Evolutionary conservation across 148 eudicot genomes (phyloP), one percentile per base, ranked within the genome.

Genomic region (Cornus florida): DNA sequence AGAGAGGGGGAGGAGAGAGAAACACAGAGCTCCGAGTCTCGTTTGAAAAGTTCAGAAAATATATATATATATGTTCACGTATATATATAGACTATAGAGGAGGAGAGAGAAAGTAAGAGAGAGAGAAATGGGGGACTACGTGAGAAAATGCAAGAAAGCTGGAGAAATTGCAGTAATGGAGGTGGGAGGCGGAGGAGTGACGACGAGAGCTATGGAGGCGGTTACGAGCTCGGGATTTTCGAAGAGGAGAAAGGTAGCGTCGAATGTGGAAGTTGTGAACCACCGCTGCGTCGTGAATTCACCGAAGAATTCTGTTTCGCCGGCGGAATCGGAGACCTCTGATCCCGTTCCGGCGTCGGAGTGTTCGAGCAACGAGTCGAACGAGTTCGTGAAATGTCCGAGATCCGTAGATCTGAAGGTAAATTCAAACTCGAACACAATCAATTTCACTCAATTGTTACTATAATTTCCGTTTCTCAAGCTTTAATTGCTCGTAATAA

Each of bases 351-450:
- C 77, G 72, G 39, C 72, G 46, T 72, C 71, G 77, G 28, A 14
- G 23, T 72, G 77, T 70, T 77, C 77, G 6, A 60, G 60, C 41
- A 48, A 73, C 59, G 74, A 69, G 31, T 77, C 67, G 3, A 70
- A 68, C 74, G 33, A 77, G 56, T 22, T 35, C 7, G 33, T 3
- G 8, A 75, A 80, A 46, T 28, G 53, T 62, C 35, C 31, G 64
- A 41, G 62, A 72, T 79, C 80, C 22, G 28, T 75, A 76, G 88
- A 83, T 86, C 86, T 81, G 78, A 77, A 86, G 86, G 88, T 86
- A 73, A 62, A 9, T 81, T 79, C 24, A 64, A 66, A 59, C 19
- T 43, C 53, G 24, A 16, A 56, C 4, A 8, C 76, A 33, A 48
- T 71, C 24, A n/a, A 6, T 74, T 16, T 11, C 4, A 46, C n/a